Percentiles rank a stretch among this genome's conserved stretches.
phyloP scores from a whole-genome alignment of 345 rosid species.

The Durio zibethinus region DNA sequence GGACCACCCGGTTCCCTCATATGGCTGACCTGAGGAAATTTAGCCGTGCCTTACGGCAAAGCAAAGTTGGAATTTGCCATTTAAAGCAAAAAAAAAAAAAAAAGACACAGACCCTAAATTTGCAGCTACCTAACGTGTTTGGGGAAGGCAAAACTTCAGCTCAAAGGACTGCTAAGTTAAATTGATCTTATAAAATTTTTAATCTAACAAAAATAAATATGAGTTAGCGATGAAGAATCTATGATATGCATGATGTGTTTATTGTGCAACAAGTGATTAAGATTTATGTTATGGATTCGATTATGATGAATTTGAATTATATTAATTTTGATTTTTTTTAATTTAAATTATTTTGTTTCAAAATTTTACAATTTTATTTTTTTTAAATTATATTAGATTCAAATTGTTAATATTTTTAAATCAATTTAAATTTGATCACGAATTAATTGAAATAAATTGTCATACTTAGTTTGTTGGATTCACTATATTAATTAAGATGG shows the following conservation, averaged over 20 bases:
- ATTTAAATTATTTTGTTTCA: no score
- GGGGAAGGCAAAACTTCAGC: constrained; percentile 1
- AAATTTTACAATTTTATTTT: no score
- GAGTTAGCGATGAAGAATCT: constrained; percentile 11
- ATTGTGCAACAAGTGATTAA: not conserved
- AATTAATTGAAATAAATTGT: no score
- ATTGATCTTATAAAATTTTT: constrained; percentile 1
- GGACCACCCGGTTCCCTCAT: not conserved
- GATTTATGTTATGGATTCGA: no score
- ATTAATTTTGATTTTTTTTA: no score
- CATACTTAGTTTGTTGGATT: no score
- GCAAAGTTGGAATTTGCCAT: constrained; percentile 20
- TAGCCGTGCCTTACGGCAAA: constrained; percentile 24
- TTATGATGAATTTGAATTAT: no score
- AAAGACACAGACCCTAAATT: not conserved
- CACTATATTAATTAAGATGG: no score
- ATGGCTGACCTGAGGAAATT: constrained; percentile 17
- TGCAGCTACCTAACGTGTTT: not conserved
- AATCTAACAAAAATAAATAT: not conserved
- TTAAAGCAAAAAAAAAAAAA: not conserved
- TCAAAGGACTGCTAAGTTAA: no score
- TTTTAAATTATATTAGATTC: no score
- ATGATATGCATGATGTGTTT: not conserved
- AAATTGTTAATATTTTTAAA: no score
- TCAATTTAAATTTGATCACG: no score